phyloP scores from a whole-genome alignment of 129 eudicot species.

The Chrysanthemum seticuspe region DNA sequence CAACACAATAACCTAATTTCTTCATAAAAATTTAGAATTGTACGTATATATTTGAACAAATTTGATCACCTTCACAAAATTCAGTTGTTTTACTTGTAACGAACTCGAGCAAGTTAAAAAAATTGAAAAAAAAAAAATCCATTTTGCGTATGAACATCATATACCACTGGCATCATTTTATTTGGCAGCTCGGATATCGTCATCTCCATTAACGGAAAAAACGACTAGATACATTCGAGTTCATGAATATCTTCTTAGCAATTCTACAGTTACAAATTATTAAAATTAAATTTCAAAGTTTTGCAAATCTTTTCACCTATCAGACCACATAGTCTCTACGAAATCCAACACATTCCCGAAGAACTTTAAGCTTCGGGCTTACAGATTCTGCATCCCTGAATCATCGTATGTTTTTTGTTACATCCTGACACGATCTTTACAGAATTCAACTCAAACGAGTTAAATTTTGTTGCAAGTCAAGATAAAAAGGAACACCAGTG shows the following conservation, averaged over 20 bases:
- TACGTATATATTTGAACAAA: too few relatives aligned
- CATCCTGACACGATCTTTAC: background rate
- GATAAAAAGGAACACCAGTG: constrained; percentile 46
- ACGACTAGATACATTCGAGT: background rate
- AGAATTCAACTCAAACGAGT: background rate
- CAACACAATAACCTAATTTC: too few relatives aligned
- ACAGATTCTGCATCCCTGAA: constrained; percentile 7
- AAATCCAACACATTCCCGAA: constrained; percentile 15
- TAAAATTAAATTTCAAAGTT: constrained; percentile 4
- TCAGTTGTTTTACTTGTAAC: too few relatives aligned
- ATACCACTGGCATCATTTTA: too few relatives aligned
- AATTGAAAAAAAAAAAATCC: too few relatives aligned
- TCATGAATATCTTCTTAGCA: background rate
- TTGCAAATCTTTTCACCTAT: constrained; percentile 14
- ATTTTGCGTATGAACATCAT: too few relatives aligned
- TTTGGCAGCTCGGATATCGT: too few relatives aligned
- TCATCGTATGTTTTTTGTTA: too few relatives aligned
- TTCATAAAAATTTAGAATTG: too few relatives aligned
- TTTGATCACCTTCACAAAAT: too few relatives aligned
- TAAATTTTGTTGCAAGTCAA: constrained; percentile 28
- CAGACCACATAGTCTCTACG: background rate
- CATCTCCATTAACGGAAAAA: background rate
- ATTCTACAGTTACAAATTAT: constrained; percentile 17
- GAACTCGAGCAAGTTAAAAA: too few relatives aligned
- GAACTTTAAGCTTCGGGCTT: background rate